Evolutionary conservation across 148 eudicot species (phyloP).

Genomic region (Fagopyrum esculentum): DNA sequence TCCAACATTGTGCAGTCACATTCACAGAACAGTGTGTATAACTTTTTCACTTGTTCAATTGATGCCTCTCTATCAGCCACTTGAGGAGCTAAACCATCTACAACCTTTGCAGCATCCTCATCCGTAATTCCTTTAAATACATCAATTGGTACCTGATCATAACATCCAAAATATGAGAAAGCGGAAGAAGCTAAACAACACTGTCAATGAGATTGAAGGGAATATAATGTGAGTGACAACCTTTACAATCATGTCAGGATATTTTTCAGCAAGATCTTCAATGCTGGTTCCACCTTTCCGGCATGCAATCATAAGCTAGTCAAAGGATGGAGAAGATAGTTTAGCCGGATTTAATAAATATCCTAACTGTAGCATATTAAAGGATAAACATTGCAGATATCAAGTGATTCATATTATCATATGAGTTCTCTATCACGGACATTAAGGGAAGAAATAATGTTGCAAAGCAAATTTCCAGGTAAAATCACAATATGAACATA

Average conservation of each 20-base stretch:
- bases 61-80: conserved; percentile 72
- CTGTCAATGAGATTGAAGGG: not conserved
- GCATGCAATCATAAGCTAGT: conserved; percentile 85
- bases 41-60: conserved; percentile 93
- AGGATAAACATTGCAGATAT: too few species aligned
- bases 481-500: too few species aligned
- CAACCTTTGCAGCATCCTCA: conserved; percentile 95
- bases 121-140: conserved; percentile 91
- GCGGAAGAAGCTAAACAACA: not conserved
- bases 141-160: conserved; percentile 76
- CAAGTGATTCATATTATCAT: too few species aligned
- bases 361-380: too few species aligned
- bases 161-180: not conserved
- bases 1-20: conserved; percentile 89
- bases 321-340: not conserved
- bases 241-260: conserved; percentile 96
- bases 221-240: conserved; percentile 21
- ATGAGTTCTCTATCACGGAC: too few species aligned
- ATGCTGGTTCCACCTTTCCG: conserved; percentile 95
- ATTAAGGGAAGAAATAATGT: too few species aligned
- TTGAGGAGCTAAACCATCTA: conserved; percentile 75
- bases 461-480: too few species aligned
- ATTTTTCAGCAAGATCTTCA: conserved; percentile 95
- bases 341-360: too few species aligned
- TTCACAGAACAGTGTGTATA: conserved; percentile 79